Conservation (phyloP, 108 stramenopile species). For the Schizochytrium sp. region DNA sequence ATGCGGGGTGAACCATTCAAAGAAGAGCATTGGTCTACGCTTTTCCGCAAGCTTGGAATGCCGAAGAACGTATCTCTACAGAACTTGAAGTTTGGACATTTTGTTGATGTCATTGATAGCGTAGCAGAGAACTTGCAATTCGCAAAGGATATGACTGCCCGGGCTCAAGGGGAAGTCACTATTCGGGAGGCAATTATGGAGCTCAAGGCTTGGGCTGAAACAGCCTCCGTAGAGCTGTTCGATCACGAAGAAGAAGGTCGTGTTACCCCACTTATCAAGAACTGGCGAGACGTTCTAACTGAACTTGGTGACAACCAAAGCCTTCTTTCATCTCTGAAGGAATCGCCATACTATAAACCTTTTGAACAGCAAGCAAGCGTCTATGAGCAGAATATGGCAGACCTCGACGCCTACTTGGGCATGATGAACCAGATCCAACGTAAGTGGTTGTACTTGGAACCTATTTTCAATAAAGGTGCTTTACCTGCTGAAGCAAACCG, state of each 20-base stretch:
- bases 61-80: slow-evolving; percentile 70
- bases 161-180: slow-evolving; percentile 79
- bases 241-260: slow-evolving; percentile 71
- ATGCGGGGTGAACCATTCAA: slow-evolving; percentile 80
- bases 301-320: slow-evolving; percentile 83
- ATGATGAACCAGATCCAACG: slow-evolving; percentile 73
- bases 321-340: slow-evolving; percentile 76
- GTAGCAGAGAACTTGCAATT: slow-evolving; percentile 72
- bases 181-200: slow-evolving; percentile 80
- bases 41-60: slow-evolving; percentile 77
- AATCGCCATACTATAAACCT: slow-evolving; percentile 79
- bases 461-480: slow-evolving; percentile 79
- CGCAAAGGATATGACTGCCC: slow-evolving; percentile 77
- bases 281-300: slow-evolving; percentile 79
- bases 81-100: slow-evolving; percentile 76
- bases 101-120: slow-evolving; percentile 59
- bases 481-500: slow-evolving; percentile 74
- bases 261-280: slow-evolving; percentile 75
- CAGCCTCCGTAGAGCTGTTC: slow-evolving; percentile 74
- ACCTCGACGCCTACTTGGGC: slow-evolving; percentile 61
- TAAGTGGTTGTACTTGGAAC: slow-evolving; percentile 81
- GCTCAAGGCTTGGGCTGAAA: slow-evolving; percentile 77
- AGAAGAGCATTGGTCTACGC: slow-evolving; percentile 79
- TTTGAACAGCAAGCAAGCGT: slow-evolving; percentile 74
- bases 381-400: slow-evolving; percentile 70